Evolutionary conservation across 345 rosid genomes (phyloP).

Genomic region (Hevea brasiliensis): DNA sequence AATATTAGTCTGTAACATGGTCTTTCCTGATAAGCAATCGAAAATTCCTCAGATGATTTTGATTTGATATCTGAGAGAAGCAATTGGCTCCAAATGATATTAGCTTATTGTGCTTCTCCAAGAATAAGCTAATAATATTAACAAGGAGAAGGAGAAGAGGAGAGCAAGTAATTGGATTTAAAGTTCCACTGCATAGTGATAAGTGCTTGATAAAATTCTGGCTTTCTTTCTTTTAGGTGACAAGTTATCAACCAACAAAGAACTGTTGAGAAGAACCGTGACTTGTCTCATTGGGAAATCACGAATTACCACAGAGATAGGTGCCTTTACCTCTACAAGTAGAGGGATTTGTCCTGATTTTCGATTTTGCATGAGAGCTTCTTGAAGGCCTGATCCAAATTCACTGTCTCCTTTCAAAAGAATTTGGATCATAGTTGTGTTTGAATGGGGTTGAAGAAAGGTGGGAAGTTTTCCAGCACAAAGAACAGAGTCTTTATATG

Average conservation of each 20-base stretch:
- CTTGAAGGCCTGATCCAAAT: conserved; percentile 41
- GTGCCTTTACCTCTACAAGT: conserved; percentile 38
- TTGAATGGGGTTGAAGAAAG: conserved; percentile 40
- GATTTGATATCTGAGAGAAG: too few relatives aligned
- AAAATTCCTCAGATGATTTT: too few relatives aligned
- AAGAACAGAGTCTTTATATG: conserved; percentile 28
- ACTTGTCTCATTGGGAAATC: conserved; percentile 33
- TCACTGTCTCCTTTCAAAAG: conserved; percentile 41
- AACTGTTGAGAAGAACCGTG: conserved; percentile 34
- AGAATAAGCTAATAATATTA: background rate
- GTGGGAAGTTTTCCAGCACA: conserved; percentile 50
- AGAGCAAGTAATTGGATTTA: background rate
- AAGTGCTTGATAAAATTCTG: conserved; percentile 33
- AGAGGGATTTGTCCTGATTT: conserved; percentile 45
- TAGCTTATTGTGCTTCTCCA: too few relatives aligned
- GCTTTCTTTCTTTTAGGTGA: conserved; percentile 29
- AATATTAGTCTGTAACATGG: background rate
- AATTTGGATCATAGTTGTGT: conserved; percentile 29
- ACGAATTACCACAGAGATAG: conserved; percentile 31
- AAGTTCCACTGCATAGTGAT: conserved; percentile 22
- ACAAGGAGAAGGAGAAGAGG: background rate
- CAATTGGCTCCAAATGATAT: too few relatives aligned
- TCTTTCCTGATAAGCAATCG: too few relatives aligned
- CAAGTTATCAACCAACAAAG: conserved; percentile 51
- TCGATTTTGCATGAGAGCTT: conserved; percentile 29